Percentiles rank a stretch among this genome's conserved stretches.
These are phyloP conservation scores for Aureobasidium namibiae DNA, from an alignment of 2,329 filamentous ascomycete species.

Conservation along the genomic window DNA sequence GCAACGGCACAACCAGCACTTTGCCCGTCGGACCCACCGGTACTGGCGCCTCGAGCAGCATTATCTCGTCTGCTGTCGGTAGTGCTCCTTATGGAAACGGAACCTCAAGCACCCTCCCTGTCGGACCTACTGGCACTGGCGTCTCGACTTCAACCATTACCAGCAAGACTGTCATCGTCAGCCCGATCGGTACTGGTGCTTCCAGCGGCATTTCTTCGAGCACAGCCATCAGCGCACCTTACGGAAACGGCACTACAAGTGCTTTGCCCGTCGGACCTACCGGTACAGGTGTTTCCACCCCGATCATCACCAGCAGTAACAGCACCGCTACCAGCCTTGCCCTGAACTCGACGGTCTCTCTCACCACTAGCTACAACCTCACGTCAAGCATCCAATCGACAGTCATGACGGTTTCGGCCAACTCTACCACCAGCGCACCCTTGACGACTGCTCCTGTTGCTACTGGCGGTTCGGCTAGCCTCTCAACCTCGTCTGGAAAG, in stretches of 20 bases:
- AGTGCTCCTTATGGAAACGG: background rate
- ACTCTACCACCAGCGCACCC: background rate
- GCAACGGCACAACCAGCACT: too few relatives aligned
- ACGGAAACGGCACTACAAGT: constrained; percentile 3
- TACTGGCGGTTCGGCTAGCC: background rate
- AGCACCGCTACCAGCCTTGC: too few relatives aligned
- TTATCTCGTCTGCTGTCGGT: background rate
- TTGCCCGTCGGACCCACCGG: background rate
- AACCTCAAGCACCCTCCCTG: background rate
- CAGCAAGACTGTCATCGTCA: background rate
- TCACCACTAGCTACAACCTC: constrained; percentile 6
- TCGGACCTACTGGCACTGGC: background rate
- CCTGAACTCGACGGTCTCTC: background rate
- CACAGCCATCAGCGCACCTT: constrained; percentile 1
- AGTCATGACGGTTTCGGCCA: background rate
- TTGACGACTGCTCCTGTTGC: constrained; percentile 7
- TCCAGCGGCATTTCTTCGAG: background rate
- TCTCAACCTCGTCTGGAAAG: background rate
- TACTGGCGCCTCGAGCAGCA: constrained; percentile 1
- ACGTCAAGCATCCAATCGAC: constrained; percentile 1
- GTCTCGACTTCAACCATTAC: background rate
- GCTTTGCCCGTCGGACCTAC: constrained; percentile 1
- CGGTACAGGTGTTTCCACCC: background rate
- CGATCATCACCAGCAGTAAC: background rate
- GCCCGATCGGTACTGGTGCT: background rate